phyloP scores from a whole-genome alignment of 176 grass and related monocot genomes.

The Avena atlantica region DNA sequence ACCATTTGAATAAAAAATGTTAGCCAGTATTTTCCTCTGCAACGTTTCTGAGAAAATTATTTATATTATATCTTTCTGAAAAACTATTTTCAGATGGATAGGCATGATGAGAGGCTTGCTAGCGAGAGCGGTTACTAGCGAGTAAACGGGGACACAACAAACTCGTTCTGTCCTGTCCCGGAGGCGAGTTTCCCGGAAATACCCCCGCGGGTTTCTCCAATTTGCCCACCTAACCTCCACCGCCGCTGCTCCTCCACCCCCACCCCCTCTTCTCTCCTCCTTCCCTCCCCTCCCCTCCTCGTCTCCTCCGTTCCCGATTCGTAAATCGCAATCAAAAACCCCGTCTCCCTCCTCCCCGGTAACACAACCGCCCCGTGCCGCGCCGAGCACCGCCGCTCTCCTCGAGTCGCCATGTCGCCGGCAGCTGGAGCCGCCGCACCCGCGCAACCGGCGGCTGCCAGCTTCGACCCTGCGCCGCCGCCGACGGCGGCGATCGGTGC shows the following conservation, averaged over 20 bases:
- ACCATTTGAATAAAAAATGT: background rate
- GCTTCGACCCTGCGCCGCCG: background rate
- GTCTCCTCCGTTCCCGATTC: conserved; percentile 23
- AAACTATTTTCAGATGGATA: background rate
- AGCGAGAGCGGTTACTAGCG: background rate
- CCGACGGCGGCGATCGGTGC: conserved; percentile 23
- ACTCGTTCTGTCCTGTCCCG: background rate
- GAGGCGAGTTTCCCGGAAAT: background rate
- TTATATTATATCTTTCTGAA: background rate
- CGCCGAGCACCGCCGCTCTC: background rate
- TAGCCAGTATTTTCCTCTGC: background rate
- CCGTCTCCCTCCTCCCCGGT: background rate
- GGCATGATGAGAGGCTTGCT: background rate
- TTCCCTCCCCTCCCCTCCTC: background rate
- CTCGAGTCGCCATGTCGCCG: conserved; percentile 45
- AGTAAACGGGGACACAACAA: conserved; percentile 9
- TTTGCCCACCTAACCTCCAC: conserved; percentile 1
- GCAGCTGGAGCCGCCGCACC: conserved; percentile 42
- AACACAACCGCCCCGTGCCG: background rate
- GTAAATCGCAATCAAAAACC: conserved; percentile 15
- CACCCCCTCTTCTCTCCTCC: too few relatives aligned
- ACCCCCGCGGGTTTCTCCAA: background rate
- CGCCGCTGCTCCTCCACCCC: background rate
- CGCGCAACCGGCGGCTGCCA: conserved; percentile 17
- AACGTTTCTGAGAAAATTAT: background rate